These are phyloP conservation scores for Cryphonectria nitschkei DNA, from an alignment of 2,329 filamentous ascomycete genomes.

Conservation along the genomic window DNA sequence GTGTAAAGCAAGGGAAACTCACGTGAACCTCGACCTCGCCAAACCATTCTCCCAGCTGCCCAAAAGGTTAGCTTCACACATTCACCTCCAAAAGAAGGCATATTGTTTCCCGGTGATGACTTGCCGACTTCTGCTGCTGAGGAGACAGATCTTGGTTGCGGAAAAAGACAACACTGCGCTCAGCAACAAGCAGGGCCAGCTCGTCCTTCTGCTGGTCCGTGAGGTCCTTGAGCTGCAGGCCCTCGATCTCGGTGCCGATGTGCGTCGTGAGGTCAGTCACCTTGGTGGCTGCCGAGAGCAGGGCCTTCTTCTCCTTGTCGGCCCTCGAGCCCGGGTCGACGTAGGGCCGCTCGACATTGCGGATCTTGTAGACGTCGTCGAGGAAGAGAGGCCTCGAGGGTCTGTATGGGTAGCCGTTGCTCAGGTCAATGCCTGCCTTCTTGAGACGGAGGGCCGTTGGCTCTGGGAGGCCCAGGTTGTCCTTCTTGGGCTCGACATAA, in stretches of 20 bases:
- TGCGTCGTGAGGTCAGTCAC: constrained; percentile 64
- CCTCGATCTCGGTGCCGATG: constrained; percentile 68
- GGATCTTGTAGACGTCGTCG: constrained; percentile 70
- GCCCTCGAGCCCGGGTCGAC: constrained; percentile 67
- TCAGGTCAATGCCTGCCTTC: constrained; percentile 71
- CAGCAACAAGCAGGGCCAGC: constrained; percentile 63
- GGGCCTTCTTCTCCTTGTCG: constrained; percentile 64
- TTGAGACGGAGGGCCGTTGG: constrained; percentile 61
- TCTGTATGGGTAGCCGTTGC: constrained; percentile 71
- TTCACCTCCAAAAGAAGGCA: no score
- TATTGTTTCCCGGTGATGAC: neutral
- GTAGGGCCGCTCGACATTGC: constrained; percentile 58
- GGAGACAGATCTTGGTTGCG: constrained; percentile 65
- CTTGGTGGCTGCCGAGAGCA: constrained; percentile 64
- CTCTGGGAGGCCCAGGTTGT: constrained; percentile 64
- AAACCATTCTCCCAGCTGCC: constrained; percentile 59
- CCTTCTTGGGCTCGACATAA: constrained; percentile 64
- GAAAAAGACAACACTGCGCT: constrained; percentile 69
- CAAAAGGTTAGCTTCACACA: neutral
- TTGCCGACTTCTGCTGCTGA: constrained; percentile 60
- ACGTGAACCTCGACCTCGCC: constrained; percentile 72
- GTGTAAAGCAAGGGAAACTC: constrained; percentile 35
- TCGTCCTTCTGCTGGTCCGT: constrained; percentile 64
- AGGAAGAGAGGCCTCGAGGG: constrained; percentile 69
- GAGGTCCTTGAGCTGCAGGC: constrained; percentile 65